Conservation (phyloP, 2,329 filamentous ascomycete genomes). For the Colletotrichum spaethianum region DNA sequence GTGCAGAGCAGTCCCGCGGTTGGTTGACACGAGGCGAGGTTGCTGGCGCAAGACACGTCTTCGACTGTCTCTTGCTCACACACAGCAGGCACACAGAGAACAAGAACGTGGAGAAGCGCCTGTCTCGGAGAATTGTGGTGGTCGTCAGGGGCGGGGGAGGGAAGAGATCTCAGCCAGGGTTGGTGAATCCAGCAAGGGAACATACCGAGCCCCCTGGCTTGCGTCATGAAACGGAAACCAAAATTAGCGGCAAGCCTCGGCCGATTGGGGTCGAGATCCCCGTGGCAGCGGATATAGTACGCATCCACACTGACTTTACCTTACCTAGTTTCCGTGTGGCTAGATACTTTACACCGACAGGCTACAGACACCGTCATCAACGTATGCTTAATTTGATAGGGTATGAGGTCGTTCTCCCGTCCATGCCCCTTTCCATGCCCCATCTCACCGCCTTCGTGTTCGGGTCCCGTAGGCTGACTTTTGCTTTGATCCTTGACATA, state of each 20-base stretch:
- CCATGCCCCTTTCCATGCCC: background rate
- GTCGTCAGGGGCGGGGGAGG: background rate
- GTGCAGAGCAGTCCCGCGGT: background rate
- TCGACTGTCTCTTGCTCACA: background rate
- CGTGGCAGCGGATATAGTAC: conserved; percentile 18
- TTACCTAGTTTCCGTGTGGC: background rate
- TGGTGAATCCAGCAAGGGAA: conserved; percentile 1
- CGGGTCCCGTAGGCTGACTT: background rate
- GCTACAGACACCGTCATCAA: background rate
- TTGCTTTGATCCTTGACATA: background rate
- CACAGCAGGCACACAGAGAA: background rate
- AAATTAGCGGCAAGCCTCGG: conserved; percentile 26
- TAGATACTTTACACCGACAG: no score
- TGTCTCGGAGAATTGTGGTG: conserved; percentile 6
- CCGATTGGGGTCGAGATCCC: conserved; percentile 20
- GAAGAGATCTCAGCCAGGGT: background rate
- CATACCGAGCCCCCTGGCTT: conserved; percentile 16
- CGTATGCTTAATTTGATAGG: conserved; percentile 15
- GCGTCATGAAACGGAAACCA: conserved; percentile 23
- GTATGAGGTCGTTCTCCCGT: background rate
- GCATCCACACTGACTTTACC: background rate
- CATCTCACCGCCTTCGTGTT: background rate
- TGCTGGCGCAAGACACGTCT: no score
- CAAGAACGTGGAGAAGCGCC: background rate
- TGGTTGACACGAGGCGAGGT: background rate